These are phyloP conservation scores for Sporothrix schenckii DNA, from an alignment of 2,329 filamentous ascomycete species.

Conservation along the genomic window DNA sequence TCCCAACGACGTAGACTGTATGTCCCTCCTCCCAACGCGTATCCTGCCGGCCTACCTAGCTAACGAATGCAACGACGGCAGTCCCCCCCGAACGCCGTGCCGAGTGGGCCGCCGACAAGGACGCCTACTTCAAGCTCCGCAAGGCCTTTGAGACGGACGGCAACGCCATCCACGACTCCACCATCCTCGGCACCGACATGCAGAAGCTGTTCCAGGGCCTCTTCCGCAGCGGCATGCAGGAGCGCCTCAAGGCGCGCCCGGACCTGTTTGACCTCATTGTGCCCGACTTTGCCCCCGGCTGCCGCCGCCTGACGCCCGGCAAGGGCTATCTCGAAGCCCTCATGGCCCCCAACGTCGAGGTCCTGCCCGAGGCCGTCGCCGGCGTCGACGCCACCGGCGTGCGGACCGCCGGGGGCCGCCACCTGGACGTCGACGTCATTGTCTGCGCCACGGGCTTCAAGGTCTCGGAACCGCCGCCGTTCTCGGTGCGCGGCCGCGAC, in stretches of 20 bases:
- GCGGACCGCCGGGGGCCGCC: conserved; percentile 38
- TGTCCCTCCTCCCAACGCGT: not conserved
- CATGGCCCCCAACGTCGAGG: conserved; percentile 47
- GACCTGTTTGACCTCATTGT: conserved; percentile 50
- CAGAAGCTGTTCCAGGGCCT: conserved; percentile 40
- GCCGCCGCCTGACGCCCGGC: conserved; percentile 51
- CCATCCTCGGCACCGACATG: conserved; percentile 45
- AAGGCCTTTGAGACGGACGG: conserved; percentile 51
- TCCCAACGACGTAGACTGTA: conserved; percentile 42
- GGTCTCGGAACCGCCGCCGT: conserved; percentile 47
- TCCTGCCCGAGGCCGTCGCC: conserved; percentile 44
- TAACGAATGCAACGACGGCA: conserved; percentile 37
- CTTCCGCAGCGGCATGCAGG: conserved; percentile 47
- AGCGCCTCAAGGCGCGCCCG: conserved; percentile 48
- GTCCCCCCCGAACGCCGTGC: conserved; percentile 47
- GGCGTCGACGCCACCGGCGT: conserved; percentile 46
- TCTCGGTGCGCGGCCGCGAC: conserved; percentile 47
- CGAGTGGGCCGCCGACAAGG: conserved; percentile 46
- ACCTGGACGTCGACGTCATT: conserved; percentile 48
- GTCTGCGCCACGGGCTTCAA: conserved; percentile 55
- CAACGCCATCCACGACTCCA: conserved; percentile 49
- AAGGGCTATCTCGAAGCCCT: conserved; percentile 53
- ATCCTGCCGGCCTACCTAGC: conserved; percentile 36
- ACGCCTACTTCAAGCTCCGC: conserved; percentile 47
- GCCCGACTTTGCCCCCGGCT: conserved; percentile 50